These are phyloP conservation scores for Lasiodiplodia sp. DNA, from an alignment of 2,329 filamentous ascomycete species.

Conservation along the genomic window DNA sequence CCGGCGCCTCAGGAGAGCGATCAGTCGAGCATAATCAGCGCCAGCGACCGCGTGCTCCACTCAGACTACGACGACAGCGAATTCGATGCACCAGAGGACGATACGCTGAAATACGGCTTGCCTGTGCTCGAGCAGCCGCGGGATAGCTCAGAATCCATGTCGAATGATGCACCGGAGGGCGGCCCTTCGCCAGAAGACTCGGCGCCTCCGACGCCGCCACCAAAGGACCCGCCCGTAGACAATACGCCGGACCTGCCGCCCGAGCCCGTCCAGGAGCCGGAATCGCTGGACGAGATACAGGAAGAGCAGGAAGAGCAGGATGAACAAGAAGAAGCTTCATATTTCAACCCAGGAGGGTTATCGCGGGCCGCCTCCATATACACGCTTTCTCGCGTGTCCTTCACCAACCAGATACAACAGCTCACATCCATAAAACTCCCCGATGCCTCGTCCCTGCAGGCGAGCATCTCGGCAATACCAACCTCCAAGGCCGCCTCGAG, in stretches of 20 bases:
- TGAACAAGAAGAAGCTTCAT: slow-evolving; percentile 60
- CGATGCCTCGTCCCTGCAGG: slow-evolving; percentile 81
- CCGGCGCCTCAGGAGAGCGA: slow-evolving; percentile 50
- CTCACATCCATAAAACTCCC: slow-evolving; percentile 90
- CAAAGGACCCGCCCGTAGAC: slow-evolving; percentile 55
- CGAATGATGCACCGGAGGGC: neutral
- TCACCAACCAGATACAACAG: slow-evolving; percentile 91
- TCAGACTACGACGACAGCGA: slow-evolving; percentile 38
- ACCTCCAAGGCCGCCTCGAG: slow-evolving; percentile 84
- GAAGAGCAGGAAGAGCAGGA: slow-evolving; percentile 51
- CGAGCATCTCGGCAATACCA: slow-evolving; percentile 82
- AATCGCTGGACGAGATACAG: slow-evolving; percentile 37
- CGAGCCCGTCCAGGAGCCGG: slow-evolving; percentile 31
- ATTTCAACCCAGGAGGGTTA: slow-evolving; percentile 70
- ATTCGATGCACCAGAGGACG: slow-evolving; percentile 61
- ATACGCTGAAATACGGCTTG: slow-evolving; percentile 76
- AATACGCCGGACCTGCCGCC: slow-evolving; percentile 29
- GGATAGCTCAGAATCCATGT: slow-evolving; percentile 14
- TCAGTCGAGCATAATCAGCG: slow-evolving; percentile 56
- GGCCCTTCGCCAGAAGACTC: slow-evolving; percentile 30
- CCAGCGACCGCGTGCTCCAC: slow-evolving; percentile 64
- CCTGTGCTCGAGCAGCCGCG: slow-evolving; percentile 69
- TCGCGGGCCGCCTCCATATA: slow-evolving; percentile 85
- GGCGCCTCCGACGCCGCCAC: slow-evolving; percentile 54
- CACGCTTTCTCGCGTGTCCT: slow-evolving; percentile 88